A percentile compares a stretch with the other conserved stretches of the same genome.
Conservation (phyloP, 2,329 filamentous ascomycete genomes). For the Cryphonectria nitschkei region DNA sequence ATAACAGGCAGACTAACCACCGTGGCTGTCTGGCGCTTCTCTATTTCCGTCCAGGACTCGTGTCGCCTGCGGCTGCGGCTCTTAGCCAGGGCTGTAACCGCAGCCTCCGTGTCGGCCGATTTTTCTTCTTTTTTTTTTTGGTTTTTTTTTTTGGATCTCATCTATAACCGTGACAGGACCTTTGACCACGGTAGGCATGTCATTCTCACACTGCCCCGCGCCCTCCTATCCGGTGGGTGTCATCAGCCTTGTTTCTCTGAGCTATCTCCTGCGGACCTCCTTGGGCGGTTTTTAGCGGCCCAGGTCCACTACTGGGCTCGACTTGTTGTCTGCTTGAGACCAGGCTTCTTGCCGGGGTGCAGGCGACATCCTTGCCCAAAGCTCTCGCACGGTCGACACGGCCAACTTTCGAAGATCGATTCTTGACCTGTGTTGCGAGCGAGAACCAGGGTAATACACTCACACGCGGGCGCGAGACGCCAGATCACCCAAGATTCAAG, state of each 20-base stretch:
- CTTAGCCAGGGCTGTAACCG: constrained; percentile 26
- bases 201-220: neutral
- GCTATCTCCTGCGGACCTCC: neutral
- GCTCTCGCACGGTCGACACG: constrained; percentile 19
- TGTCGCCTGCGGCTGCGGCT: constrained; percentile 19
- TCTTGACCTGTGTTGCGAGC: constrained; percentile 1
- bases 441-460: neutral
- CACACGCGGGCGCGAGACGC: constrained; percentile 9
- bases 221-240: neutral
- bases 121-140: neutral
- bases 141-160: neutral
- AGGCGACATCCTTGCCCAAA: constrained; percentile 24
- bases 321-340: constrained; percentile 7
- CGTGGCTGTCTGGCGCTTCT: constrained; percentile 18
- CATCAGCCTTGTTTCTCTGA: constrained; percentile 8
- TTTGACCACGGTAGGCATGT: constrained; percentile 9
- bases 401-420: neutral
- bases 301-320: constrained; percentile 17
- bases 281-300: constrained; percentile 8
- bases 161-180: neutral
- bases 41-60: constrained; percentile 23
- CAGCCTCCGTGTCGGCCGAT: constrained; percentile 27
- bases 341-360: neutral
- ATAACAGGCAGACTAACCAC: constrained; percentile 2
- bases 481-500: constrained; percentile 13